phyloP scores from a whole-genome alignment of 352 stramenopile species.

The Pythium pyrilobum region DNA sequence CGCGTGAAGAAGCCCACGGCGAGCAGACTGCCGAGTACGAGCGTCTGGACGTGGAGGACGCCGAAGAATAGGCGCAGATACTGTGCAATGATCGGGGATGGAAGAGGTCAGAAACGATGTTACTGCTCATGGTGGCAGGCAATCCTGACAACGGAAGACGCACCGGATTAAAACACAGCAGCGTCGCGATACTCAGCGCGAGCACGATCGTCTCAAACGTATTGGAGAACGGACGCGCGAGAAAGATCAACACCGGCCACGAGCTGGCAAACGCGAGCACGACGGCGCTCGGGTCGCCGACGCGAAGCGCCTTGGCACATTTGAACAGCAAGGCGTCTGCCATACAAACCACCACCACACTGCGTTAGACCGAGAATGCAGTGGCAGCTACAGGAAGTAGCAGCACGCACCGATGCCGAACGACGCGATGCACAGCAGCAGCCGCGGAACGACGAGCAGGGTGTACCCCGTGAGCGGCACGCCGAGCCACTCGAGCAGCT shows the following conservation, averaged over 20 bases:
- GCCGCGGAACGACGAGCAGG: constrained; percentile 48
- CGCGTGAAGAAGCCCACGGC: constrained; percentile 71
- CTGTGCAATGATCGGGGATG: constrained; percentile 10
- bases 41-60: constrained; percentile 39
- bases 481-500: constrained; percentile 33
- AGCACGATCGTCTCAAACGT: constrained; percentile 66
- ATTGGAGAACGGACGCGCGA: constrained; percentile 80
- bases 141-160: too few relatives aligned
- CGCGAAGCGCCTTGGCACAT: constrained; percentile 26
- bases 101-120: too few relatives aligned
- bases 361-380: too few relatives aligned
- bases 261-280: constrained; percentile 60
- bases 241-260: constrained; percentile 62
- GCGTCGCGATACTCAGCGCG: constrained; percentile 40
- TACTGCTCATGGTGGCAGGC: too few relatives aligned
- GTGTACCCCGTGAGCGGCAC: constrained; percentile 32
- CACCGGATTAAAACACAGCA: constrained; percentile 46
- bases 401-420: constrained; percentile 36
- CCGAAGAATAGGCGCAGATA: constrained; percentile 30
- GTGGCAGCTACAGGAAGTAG: too few relatives aligned
- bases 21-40: constrained; percentile 57
- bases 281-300: constrained; percentile 12
- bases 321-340: constrained; percentile 44
- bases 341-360: too few relatives aligned
- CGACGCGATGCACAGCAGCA: constrained; percentile 56